A percentile compares a stretch with the other conserved stretches of the same genome.
Conservation (phyloP, 495 filamentous ascomycete species). For the Hypoxylon trugodes region DNA sequence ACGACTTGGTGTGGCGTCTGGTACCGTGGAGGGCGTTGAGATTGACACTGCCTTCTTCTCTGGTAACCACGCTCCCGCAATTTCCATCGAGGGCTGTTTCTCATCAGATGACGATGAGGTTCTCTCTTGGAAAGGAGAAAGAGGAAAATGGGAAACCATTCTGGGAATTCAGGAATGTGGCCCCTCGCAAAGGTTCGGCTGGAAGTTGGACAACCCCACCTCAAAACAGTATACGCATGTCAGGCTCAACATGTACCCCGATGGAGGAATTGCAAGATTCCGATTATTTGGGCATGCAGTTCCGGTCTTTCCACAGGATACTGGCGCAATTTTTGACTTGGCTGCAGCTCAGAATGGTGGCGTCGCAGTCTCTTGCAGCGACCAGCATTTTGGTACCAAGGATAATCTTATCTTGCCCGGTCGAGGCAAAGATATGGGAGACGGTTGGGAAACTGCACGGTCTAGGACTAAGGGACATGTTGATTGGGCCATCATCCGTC, state of each 20-base stretch:
- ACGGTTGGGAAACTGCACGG: slow-evolving; percentile 93
- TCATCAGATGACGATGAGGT: slow-evolving; percentile 67
- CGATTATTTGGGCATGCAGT: slow-evolving; percentile 82
- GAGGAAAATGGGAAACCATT: slow-evolving; percentile 75
- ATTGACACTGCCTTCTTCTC: slow-evolving; percentile 87
- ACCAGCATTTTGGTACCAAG: slow-evolving; percentile 86
- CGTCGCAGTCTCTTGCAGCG: slow-evolving; percentile 76
- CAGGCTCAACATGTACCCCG: slow-evolving; percentile 87
- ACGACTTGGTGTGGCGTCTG: slow-evolving; percentile 79
- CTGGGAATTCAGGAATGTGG: slow-evolving; percentile 75
- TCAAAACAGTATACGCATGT: slow-evolving; percentile 83
- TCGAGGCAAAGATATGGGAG: slow-evolving; percentile 89
- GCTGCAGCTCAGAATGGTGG: slow-evolving; percentile 85
- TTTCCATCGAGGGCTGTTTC: slow-evolving; percentile 82
- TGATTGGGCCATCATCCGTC: slow-evolving; percentile 84
- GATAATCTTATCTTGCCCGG: slow-evolving; percentile 87
- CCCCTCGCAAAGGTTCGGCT: slow-evolving; percentile 77
- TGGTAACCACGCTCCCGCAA: slow-evolving; percentile 86
- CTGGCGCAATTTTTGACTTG: slow-evolving; percentile 76
- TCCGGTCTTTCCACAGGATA: slow-evolving; percentile 70
- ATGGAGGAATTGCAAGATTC: slow-evolving; percentile 92
- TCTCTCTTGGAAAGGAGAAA: slow-evolving; percentile 62
- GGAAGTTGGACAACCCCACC: slow-evolving; percentile 70
- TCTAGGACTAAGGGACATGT: slow-evolving; percentile 78
- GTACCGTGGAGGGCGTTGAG: slow-evolving; percentile 79